These are phyloP conservation scores for Castanopsis chinensis DNA, from an alignment of 306 rosid genomes.

Conservation along the genomic window DNA sequence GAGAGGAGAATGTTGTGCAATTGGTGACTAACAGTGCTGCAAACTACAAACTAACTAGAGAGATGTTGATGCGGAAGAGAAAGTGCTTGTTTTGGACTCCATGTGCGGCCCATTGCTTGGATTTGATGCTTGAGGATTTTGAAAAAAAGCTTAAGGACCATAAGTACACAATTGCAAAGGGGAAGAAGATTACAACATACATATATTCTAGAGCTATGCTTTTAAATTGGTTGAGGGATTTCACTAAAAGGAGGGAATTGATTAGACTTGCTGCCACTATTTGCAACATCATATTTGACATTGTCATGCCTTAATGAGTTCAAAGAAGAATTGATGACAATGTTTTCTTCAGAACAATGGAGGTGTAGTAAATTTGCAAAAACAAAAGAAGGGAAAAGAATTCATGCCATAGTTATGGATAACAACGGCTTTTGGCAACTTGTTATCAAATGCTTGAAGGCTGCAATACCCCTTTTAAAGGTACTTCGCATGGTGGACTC, in stretches of 20 bases:
- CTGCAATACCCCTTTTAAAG: no score
- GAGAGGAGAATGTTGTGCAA: no score
- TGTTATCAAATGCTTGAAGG: no score
- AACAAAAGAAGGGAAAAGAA: no score
- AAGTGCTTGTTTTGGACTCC: neutral
- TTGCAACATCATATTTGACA: neutral
- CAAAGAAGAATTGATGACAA: neutral
- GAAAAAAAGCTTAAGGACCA: neutral
- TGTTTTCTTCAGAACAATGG: neutral
- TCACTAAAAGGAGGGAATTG: neutral
- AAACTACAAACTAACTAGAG: neutral
- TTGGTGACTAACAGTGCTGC: neutral
- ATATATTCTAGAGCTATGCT: neutral
- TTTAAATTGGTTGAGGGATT: neutral
- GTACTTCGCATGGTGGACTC: no score
- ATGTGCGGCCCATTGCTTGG: neutral
- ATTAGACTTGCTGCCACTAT: neutral
- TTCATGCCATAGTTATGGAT: no score
- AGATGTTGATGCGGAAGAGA: neutral
- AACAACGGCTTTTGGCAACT: no score
- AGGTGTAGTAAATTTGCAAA: neutral
- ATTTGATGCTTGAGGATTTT: neutral
- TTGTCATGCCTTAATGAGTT: neutral
- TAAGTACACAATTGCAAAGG: neutral
- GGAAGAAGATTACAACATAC: neutral